These are phyloP conservation scores for Oryza nivara DNA, from an alignment of 176 grass and related monocot species.

Conservation along the genomic window DNA sequence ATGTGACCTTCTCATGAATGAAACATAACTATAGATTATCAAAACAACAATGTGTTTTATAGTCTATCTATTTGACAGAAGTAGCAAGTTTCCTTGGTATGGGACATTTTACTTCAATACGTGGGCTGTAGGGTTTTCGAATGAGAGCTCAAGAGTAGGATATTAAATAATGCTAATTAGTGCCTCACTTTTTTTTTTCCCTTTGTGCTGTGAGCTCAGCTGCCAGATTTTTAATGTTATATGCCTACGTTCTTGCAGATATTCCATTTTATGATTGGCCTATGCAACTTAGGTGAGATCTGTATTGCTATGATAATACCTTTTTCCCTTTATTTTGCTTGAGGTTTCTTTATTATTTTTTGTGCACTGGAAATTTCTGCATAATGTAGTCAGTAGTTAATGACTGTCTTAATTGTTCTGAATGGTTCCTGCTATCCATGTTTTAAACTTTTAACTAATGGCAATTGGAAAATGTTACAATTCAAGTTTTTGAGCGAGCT, in stretches of 20 bases:
- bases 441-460: constrained; percentile 13
- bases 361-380: constrained; percentile 31
- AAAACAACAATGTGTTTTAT: background rate
- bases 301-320: constrained; percentile 26
- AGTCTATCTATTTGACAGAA: constrained; percentile 22
- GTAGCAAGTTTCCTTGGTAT: constrained; percentile 28
- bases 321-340: constrained; percentile 5
- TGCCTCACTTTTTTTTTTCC: constrained; percentile 36
- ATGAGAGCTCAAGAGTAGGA: background rate
- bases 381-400: constrained; percentile 21
- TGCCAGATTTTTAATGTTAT: constrained; percentile 40
- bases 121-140: background rate
- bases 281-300: constrained; percentile 87
- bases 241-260: constrained; percentile 83
- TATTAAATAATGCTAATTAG: constrained; percentile 17
- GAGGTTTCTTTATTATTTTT: background rate
- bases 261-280: constrained; percentile 95
- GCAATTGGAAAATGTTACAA: background rate
- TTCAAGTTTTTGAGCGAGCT: constrained; percentile 1
- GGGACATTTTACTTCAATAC: constrained; percentile 32
- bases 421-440: constrained; percentile 22
- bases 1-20: background rate
- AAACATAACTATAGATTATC: background rate
- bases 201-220: constrained; percentile 37
- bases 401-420: constrained; percentile 8